Base-by-base conservation (phyloP, 495 filamentous ascomycete species). In the Aspergillus campestris region DNA sequence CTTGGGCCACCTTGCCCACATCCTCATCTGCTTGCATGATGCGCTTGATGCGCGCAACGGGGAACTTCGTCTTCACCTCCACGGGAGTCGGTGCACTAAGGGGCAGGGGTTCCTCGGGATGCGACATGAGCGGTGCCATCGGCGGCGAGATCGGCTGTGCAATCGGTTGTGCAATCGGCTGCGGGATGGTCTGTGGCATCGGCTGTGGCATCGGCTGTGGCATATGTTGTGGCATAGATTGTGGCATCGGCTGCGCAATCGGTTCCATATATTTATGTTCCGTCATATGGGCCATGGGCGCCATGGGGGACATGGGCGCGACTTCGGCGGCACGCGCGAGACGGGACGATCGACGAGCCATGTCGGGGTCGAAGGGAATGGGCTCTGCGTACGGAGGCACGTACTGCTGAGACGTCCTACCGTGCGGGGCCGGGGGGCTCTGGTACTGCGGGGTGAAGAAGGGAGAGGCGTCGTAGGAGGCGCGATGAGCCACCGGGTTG, bases 11-110 rank as follows among this genome's bases (percentile, higher is more conserved):
- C 69, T 99, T 99, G 34, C 92, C 92, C 2, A 99, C 90, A 66
- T 99, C 92, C 57, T 99, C 92, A 58, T 99, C 92, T 6, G 92
- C 92, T 65, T 99, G 92, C 92, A 99, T 97, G 50, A 99, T 97
- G 42, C 92, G 84, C 78, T 99, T 99, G 64, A 97, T 99, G 40
- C 92, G 80, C 46, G 92, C 92, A 30, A 96, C 94, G 3, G 92
- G 92, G 57, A 99, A 99, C 51, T 96, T 95, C 14, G 89, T 96
- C 65, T 81, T 87, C 43, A 99, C 87, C 14, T 89, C 65, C 55
- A 95, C 70, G 56, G 75, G 68, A 8, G 53, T 61, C 40, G 59
- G 48, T 18, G 62, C 56, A 38, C 50, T 51, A 7, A 55, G 44
- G 9, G 47, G 51, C 1, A 38, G 30, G 32, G 40, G 14, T 37